phyloP scores from a whole-genome alignment of 2,329 filamentous ascomycete species.

The Claviceps pusilla region DNA sequence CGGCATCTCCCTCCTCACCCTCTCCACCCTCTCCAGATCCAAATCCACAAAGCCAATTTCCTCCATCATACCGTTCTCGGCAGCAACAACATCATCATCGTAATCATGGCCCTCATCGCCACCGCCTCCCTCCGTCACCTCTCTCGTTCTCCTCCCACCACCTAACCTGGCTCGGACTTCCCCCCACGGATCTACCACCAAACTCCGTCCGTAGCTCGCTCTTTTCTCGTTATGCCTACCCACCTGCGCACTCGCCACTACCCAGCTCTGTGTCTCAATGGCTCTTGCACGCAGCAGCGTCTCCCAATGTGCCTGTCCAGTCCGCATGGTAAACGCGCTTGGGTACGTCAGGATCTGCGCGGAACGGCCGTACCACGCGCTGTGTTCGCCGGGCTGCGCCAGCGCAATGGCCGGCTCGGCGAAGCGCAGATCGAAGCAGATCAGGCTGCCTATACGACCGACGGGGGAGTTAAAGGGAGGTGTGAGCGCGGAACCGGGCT shows the following conservation, averaged over 20 bases:
- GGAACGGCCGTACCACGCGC: constrained; percentile 16
- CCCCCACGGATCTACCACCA: constrained; percentile 82
- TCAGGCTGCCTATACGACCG: constrained; percentile 62
- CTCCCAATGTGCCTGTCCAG: constrained; percentile 77
- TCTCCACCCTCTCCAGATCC: constrained; percentile 31
- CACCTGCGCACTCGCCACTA: constrained; percentile 69
- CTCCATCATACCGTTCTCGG: constrained; percentile 18
- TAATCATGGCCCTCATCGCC: constrained; percentile 14
- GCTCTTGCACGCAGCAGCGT: constrained; percentile 62
- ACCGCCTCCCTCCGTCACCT: constrained; percentile 13
- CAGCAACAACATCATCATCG: constrained; percentile 11
- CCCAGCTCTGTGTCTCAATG: constrained; percentile 78
- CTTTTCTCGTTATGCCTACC: constrained; percentile 61
- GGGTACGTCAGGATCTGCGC: constrained; percentile 76
- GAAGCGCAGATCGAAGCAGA: constrained; percentile 86
- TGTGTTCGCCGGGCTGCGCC: constrained; percentile 24
- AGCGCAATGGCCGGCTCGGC: constrained; percentile 59
- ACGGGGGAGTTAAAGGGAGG: constrained; percentile 58
- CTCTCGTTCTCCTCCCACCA: constrained; percentile 40
- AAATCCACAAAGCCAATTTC: constrained; percentile 42
- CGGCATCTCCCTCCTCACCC: constrained; percentile 37
- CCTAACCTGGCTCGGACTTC: constrained; percentile 51
- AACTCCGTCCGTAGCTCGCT: constrained; percentile 69
- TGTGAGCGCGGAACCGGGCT: constrained; percentile 48
- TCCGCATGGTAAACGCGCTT: constrained; percentile 78